A percentile compares a stretch with the other conserved stretches of the same genome.
Evolutionary conservation across 2,329 filamentous ascomycete species (phyloP).

Genomic region (Xylaria sp.): DNA sequence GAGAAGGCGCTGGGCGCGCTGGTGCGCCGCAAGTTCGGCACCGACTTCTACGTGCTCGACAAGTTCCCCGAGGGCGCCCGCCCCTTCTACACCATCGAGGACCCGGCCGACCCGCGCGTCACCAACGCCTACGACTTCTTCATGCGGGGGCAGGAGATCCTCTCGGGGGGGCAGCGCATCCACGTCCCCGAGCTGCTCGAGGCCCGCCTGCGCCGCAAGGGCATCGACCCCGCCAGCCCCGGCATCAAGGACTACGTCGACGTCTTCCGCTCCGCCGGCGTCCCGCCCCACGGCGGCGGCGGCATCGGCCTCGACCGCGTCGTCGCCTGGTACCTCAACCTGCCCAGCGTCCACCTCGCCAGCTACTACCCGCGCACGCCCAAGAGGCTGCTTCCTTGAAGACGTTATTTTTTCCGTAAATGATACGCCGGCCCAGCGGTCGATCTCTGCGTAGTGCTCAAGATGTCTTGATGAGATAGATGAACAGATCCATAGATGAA

Average conservation of each 20-base stretch:
- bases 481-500: too few relatives aligned
- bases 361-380: constrained; percentile 63
- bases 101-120: constrained; percentile 59
- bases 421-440: too few relatives aligned
- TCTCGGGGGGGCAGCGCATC: constrained; percentile 90
- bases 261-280: constrained; percentile 77
- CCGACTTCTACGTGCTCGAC: constrained; percentile 96
- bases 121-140: constrained; percentile 71
- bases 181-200: constrained; percentile 77
- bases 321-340: constrained; percentile 65
- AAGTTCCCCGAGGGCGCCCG: constrained; percentile 90
- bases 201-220: constrained; percentile 75
- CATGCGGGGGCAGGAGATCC: constrained; percentile 88
- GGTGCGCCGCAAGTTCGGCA: constrained; percentile 84
- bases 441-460: background rate
- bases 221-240: constrained; percentile 72
- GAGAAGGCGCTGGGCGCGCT: constrained; percentile 88
- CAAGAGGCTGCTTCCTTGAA: constrained; percentile 58
- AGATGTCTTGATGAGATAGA: too few relatives aligned
- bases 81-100: constrained; percentile 84
- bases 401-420: background rate
- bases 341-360: constrained; percentile 62
- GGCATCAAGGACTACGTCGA: constrained; percentile 91
- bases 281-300: constrained; percentile 87
- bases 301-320: constrained; percentile 90